Conservation (phyloP, 306 rosid genomes). For the Quercus bicolor region DNA sequence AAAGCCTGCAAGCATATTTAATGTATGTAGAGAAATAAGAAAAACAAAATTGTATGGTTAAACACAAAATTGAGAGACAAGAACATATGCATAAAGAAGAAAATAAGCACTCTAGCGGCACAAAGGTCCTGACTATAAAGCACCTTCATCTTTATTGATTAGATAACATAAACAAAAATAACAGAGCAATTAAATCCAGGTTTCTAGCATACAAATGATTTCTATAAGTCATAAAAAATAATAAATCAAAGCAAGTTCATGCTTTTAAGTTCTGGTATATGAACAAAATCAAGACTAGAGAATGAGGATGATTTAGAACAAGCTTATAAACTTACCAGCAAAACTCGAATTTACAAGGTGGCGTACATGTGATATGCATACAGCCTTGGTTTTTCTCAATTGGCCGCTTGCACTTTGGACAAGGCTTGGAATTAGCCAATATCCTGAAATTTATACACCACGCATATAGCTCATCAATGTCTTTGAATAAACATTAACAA, state of each 20-base stretch:
- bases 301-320: background rate
- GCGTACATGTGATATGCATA: constrained; percentile 93
- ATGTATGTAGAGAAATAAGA: background rate
- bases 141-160: background rate
- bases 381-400: constrained; percentile 94
- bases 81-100: background rate
- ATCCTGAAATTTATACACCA: constrained; percentile 42
- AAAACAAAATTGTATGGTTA: background rate
- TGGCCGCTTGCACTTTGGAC: constrained; percentile 92
- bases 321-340: constrained; percentile 60
- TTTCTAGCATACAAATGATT: background rate
- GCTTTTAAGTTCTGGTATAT: background rate
- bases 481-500: background rate
- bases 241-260: background rate
- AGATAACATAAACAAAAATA: background rate
- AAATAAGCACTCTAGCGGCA: background rate
- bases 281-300: background rate
- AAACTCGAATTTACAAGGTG: constrained; percentile 86
- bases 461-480: background rate
- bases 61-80: background rate
- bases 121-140: background rate
- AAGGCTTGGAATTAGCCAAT: constrained; percentile 76
- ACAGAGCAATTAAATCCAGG: background rate
- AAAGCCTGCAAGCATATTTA: constrained; percentile 56
- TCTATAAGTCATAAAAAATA: background rate